Conservation (phyloP, 305 asterid species). For the Fraxinus xanthoxyloides region DNA sequence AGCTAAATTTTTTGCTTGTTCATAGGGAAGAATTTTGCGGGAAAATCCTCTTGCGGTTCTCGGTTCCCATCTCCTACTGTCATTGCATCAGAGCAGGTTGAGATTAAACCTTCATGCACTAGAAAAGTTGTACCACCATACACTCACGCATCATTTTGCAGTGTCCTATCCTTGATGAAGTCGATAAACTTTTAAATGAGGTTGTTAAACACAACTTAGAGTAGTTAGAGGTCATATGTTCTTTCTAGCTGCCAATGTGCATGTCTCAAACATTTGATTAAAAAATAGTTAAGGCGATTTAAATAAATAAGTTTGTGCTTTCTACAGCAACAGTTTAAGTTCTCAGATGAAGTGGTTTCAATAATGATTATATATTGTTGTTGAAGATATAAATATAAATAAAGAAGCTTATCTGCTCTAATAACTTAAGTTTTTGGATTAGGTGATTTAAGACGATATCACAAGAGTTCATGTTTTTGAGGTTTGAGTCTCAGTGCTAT, state of each 20-base stretch:
- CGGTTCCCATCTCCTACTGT: constrained; percentile 39
- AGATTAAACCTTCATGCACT: constrained; percentile 10
- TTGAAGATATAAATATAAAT: neutral
- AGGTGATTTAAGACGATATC: neutral
- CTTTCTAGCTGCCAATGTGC: neutral
- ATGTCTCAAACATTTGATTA: neutral
- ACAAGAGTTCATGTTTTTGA: neutral
- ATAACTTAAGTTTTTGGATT: neutral
- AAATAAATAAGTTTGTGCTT: neutral
- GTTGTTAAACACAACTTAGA: neutral
- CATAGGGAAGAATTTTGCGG: constrained; percentile 66
- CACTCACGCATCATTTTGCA: neutral
- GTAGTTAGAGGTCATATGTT: neutral
- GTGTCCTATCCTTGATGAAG: neutral
- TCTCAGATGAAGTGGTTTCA: neutral
- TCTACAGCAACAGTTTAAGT: neutral
- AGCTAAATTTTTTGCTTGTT: constrained; percentile 23
- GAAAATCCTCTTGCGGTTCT: constrained; percentile 46
- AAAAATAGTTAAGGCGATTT: neutral
- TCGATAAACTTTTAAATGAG: neutral
- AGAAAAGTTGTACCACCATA: neutral
- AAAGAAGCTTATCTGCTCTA: neutral
- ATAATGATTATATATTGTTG: neutral
- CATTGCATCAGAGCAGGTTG: constrained; percentile 54
- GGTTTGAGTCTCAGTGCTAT: neutral